phyloP scores from a whole-genome alignment of 73 alveolate species.

The Paramecium bursaria region DNA sequence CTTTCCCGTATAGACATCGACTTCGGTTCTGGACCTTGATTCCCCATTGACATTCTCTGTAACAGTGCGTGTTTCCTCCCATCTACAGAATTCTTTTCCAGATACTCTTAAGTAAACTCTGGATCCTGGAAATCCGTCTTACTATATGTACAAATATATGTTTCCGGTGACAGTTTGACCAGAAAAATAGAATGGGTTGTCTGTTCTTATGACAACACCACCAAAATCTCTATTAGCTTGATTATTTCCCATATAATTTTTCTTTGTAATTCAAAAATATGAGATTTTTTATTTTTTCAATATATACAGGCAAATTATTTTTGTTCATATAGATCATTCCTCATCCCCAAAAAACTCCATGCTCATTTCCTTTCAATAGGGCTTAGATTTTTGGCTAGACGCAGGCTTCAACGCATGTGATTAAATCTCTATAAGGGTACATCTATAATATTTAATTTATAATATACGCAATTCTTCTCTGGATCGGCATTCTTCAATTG shows the following conservation, averaged over 20 bases:
- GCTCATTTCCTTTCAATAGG: conserved; percentile 39
- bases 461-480: conserved; percentile 54
- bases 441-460: background rate
- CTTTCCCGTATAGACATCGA: background rate
- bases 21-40: background rate
- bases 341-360: conserved; percentile 15
- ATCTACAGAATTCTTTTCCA: conserved; percentile 29
- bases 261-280: too few species aligned
- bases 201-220: conserved; percentile 11
- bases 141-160: conserved; percentile 11
- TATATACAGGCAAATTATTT: too few species aligned
- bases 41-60: conserved; percentile 7
- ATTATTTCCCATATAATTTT: too few species aligned
- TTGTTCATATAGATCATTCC: too few species aligned
- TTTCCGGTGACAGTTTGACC: conserved; percentile 28
- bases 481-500: conserved; percentile 60
- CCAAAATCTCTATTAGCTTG: too few species aligned
- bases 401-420: conserved; percentile 56
- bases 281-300: too few species aligned
- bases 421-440: conserved; percentile 60
- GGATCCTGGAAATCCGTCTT: conserved; percentile 39
- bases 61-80: conserved; percentile 5
- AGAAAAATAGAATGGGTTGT: conserved; percentile 15
- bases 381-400: conserved; percentile 33
- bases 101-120: conserved; percentile 11